These are phyloP conservation scores for Nasturtium officinale DNA, from an alignment of 345 rosid genomes.

Conservation along the genomic window DNA sequence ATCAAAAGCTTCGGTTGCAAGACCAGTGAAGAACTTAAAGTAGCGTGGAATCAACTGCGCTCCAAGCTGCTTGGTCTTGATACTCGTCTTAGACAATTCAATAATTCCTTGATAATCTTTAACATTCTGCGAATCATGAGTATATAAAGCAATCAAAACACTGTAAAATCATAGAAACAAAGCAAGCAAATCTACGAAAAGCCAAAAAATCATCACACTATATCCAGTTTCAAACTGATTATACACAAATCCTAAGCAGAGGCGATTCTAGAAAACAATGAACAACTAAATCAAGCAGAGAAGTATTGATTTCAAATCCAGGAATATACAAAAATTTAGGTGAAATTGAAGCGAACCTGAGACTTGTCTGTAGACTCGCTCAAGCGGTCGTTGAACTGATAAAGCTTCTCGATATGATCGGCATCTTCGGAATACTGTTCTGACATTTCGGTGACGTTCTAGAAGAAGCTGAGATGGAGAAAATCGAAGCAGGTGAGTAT, in stretches of 20 bases:
- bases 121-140: slow-evolving; percentile 58
- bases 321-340: slow-evolving; percentile 30
- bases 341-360: slow-evolving; percentile 49
- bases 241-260: slow-evolving; percentile 9
- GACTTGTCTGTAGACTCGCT: slow-evolving; percentile 87
- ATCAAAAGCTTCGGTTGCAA: slow-evolving; percentile 61
- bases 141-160: neutral
- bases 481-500: slow-evolving; percentile 18
- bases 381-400: slow-evolving; percentile 88
- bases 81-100: slow-evolving; percentile 60
- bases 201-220: neutral
- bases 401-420: slow-evolving; percentile 79
- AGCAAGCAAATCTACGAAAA: neutral
- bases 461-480: slow-evolving; percentile 42
- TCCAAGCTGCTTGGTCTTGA: slow-evolving; percentile 82
- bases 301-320: neutral
- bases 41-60: slow-evolving; percentile 93
- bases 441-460: slow-evolving; percentile 48
- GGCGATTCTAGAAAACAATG: neutral
- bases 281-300: neutral
- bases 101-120: slow-evolving; percentile 81
- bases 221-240: neutral
- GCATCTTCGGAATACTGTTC: slow-evolving; percentile 54
- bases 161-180: neutral
- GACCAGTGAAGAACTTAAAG: slow-evolving; percentile 82